Evolutionary conservation across 495 filamentous ascomycete species (phyloP).

Genomic region (Lophium mytilinum): DNA sequence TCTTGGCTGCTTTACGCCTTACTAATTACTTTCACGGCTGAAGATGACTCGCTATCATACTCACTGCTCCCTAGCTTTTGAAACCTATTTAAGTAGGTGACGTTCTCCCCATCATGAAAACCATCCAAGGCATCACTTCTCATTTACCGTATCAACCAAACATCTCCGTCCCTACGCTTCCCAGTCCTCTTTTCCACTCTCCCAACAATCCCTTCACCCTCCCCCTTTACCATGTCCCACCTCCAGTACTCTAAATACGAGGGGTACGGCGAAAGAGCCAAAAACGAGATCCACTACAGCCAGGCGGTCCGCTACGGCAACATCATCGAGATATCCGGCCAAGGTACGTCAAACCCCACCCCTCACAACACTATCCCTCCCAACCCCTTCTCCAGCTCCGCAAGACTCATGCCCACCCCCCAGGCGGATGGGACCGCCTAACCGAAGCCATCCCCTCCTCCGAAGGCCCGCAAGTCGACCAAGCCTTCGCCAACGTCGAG

Average conservation of each 20-base stretch:
- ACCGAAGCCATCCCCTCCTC: slow-evolving; percentile 3
- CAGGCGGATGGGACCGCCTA: slow-evolving; percentile 10
- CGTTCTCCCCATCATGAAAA: no score
- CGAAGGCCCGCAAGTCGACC: not conserved
- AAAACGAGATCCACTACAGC: slow-evolving; percentile 6
- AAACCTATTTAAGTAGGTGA: no score
- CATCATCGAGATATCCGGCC: slow-evolving; percentile 8
- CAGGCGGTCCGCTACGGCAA: slow-evolving; percentile 6
- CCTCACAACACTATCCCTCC: not conserved
- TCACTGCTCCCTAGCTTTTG: no score
- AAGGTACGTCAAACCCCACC: slow-evolving; percentile 3
- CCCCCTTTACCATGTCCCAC: not conserved
- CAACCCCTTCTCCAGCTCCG: no score
- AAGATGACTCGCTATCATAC: no score
- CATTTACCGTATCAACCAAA: no score
- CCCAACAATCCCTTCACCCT: no score
- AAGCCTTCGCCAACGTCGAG: slow-evolving; percentile 12
- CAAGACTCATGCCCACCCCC: not conserved
- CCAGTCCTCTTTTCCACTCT: no score
- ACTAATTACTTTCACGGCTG: no score
- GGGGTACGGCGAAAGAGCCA: slow-evolving; percentile 4
- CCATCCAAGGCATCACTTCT: no score
- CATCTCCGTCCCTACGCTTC: no score
- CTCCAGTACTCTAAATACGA: slow-evolving; percentile 7
- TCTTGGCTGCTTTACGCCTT: no score